Evolutionary conservation across 2,329 filamentous ascomycete genomes (phyloP), one percentile per base, ranked within the genome.

Genomic region (Fusarium praegraminearum): DNA sequence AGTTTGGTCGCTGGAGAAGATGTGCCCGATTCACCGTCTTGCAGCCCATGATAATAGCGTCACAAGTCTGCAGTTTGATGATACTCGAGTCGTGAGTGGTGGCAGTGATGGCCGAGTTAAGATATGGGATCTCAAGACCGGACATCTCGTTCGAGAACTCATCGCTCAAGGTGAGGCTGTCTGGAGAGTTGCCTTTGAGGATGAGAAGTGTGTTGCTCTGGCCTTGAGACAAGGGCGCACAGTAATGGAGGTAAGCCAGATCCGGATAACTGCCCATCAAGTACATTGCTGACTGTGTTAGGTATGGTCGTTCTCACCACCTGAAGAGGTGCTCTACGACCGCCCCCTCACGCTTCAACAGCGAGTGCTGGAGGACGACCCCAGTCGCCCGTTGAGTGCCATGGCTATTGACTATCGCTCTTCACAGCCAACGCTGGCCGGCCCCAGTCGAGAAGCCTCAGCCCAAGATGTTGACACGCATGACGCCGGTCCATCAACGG

Each of bases 11-110:
- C 82, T 99, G 66, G 90, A 94, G 73, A 93, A 91, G 72, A 97
- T 95, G 86, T 91, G 91, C 65, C 92, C 96, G 1, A 97, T 99
- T 64, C 96, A 99, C 81, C 90, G 96, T 46, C 86, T 99, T 53
- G 96, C 96, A 41, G 96, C 96, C 5, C 96, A 99, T 78, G 96
- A 99, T 80, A 99, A 99, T 80, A 98, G 94, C 78, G 96, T 99
- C 55, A 99, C 96, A 1, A 98, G 94, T 79, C 83, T 99, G 72
- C 96, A 99, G 77, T 99, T 99, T 78, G 96, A 99, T 76, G 94
- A 98, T 77, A 94, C 92, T 26, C 89, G 96, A 57, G 96, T 99
- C 64, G 94, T 99, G 59, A 97, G 93, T 77, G 96, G 96, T 73
- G 97, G 96, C 51, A 97, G 93, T 75, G 96, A 99, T 80, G 96